Percentiles rank a stretch among this genome's conserved stretches.
Conservation (phyloP, 2,329 filamentous ascomycete genomes). For the Ascochyta koolunga region DNA sequence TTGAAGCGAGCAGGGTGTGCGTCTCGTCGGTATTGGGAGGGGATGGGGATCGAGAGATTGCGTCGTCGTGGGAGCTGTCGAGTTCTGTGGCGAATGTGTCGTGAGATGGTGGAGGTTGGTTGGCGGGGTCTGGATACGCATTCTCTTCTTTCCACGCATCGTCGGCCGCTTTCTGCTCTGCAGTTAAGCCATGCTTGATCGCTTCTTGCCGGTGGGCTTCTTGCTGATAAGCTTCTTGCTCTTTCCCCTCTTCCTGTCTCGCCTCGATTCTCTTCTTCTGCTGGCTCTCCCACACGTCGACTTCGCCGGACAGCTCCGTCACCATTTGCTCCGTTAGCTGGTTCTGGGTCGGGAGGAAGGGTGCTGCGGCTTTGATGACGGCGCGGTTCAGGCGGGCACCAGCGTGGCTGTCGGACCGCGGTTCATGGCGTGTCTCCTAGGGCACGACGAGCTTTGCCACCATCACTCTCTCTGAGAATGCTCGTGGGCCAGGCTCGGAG, state of each 20-base stretch:
- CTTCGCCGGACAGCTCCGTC: background rate
- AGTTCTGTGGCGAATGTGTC: background rate
- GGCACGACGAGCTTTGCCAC: background rate
- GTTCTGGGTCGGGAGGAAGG: background rate
- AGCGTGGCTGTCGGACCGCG: background rate
- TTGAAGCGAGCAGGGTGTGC: background rate
- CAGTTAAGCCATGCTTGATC: background rate
- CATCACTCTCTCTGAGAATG: background rate
- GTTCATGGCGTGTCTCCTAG: conserved; percentile 7
- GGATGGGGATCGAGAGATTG: background rate
- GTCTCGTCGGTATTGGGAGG: background rate
- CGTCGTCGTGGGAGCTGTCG: background rate
- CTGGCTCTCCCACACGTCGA: background rate
- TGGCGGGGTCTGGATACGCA: background rate
- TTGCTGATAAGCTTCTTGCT: no score
- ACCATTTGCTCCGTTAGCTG: background rate
- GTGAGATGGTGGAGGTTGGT: background rate
- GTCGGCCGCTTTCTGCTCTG: background rate
- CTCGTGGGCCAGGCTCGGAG: background rate
- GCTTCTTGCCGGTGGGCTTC: no score
- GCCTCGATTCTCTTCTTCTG: background rate
- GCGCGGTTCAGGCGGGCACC: background rate
- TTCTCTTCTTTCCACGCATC: background rate
- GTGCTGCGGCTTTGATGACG: background rate
- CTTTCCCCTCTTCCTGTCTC: background rate